Base-by-base conservation (phyloP, 306 rosid species). In the Vigna radiata region DNA sequence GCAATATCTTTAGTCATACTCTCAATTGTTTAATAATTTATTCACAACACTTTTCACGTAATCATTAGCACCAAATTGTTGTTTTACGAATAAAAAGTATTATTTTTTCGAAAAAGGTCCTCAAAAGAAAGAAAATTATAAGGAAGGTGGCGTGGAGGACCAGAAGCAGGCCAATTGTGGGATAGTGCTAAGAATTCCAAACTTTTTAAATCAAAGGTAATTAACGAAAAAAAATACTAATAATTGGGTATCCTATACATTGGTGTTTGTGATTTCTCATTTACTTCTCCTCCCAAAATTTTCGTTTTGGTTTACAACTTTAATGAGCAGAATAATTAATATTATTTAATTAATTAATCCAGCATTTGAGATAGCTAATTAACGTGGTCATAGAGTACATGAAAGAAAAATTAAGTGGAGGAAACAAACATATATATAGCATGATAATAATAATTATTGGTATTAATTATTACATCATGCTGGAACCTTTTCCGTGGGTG, bases 401-500 rank as follows among this genome's bases (percentile, higher is more conserved):
- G 8, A 15, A 66, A 66, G 54, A 49, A 66, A 66, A 66, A 21
- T 21, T 39, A 41, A 41, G 46, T 41, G 70, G 54, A 19, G 13
- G 54, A 52, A 65, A 29, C 15, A 41, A 36, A 36, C 8, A 6
- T n/a, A n/a, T n/a, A n/a, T n/a, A n/a, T 29, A 29, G 31, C 31
- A 36, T 6, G 41, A 6, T 36, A 36, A 36, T 36, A 33, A 36
- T 36, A 5, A 36, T 36, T 6, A 36, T 6, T 36, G 2, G 8
- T 6, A 36, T 36, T 44, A 3, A 6, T 36, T 44, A 12, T 39
- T 49, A 55, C 83, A 77, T 85, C 81, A 79, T 47, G 25, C 56
- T 48, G 73, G 72, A 70, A 49, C 6, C 82, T 49, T 78, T 61
- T 33, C 39, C n/a, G 66, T 77, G 79, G 77, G 77, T 23, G 79